Base-by-base conservation (phyloP, 768 basidiomycete genomes). In the Mycena venus region DNA sequence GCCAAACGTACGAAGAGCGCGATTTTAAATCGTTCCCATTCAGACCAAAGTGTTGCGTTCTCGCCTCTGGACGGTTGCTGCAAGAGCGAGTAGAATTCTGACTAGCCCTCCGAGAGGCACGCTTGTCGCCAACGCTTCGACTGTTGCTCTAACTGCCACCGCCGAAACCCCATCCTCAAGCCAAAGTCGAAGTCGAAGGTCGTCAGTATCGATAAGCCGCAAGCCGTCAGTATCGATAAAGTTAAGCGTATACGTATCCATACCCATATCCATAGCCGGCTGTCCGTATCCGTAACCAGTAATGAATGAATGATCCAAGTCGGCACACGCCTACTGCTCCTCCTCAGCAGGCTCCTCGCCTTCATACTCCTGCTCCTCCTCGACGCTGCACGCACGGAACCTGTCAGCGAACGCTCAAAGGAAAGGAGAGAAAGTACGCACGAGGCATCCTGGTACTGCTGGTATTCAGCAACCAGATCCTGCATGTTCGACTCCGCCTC, bases 401-500 rank as follows among this genome's bases (percentile, higher is more conserved):
- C 25, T 17, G 78, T 15, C 79, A 74, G n/a, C 31, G 2, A 6
- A 38, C n/a, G 4, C 9, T 7, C 4, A 31, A 75, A 8, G n/a
- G 19, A 29, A n/a, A 36, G 70, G 12, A n/a, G 29, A n/a, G 38
- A 71, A 14, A 64, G 36, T 61, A 92, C 94, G 73, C 84, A 96
- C 94, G 94, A 96, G 34, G 95, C 95, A 81, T 96, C 95, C 86
- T 96, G 95, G 87, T 96, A 96, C 85, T 96, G 96, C 83, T 98
- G 96, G 87, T 98, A 99, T 86, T 99, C 98, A 55, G 97, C 96
- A 72, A 99, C 96, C 78, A 99, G 88, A 88, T 99, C 98, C 83
- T 98, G 96, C 96, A 99, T 97, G 90, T 99, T 99, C 75, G 95
- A 97, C 87, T 99, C 97, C 68, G 97, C 98, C 85, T 99, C 98